Percentiles rank a stretch among this genome's conserved stretches.
Evolutionary conservation across 1,139 yeast species (phyloP).

Genomic region (Yamadazyma blattariae): DNA sequence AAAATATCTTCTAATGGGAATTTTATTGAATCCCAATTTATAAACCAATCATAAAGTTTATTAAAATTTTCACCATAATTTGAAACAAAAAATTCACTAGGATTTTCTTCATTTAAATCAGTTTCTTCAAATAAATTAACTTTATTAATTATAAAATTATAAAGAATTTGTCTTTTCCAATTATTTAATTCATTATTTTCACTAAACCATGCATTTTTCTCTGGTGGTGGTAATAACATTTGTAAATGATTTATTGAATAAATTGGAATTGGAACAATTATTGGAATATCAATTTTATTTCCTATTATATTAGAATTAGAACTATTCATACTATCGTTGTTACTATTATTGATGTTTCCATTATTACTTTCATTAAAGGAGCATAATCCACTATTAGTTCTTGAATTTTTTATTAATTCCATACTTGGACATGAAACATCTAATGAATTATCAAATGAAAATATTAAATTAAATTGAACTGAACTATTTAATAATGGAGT

Average conservation of each 20-base stretch:
- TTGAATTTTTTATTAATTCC: slow-evolving; percentile 28
- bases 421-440: slow-evolving; percentile 42
- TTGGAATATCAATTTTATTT: slow-evolving; percentile 20
- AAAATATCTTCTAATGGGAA: slow-evolving; percentile 16
- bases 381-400: neutral
- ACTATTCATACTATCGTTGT: neutral
- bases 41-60: slow-evolving; percentile 24
- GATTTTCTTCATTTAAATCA: slow-evolving; percentile 1
- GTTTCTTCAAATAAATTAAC: slow-evolving; percentile 18
- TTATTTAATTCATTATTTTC: slow-evolving; percentile 18
- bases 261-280: slow-evolving; percentile 37
- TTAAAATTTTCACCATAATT: slow-evolving; percentile 30
- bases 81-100: slow-evolving; percentile 20
- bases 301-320: neutral
- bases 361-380: neutral
- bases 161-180: slow-evolving; percentile 35
- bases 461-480: slow-evolving; percentile 41
- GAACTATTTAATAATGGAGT: slow-evolving; percentile 22
- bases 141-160: slow-evolving; percentile 29
- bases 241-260: slow-evolving; percentile 38
- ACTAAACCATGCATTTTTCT: slow-evolving; percentile 15
- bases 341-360: neutral
- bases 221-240: slow-evolving; percentile 26
- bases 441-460: slow-evolving; percentile 58
- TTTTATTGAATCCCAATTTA: slow-evolving; percentile 18